Percentiles rank a stretch among this genome's conserved stretches.
Evolutionary conservation across 495 filamentous ascomycete species (phyloP).

Genomic region (Aspergillus incahuasiensis): DNA sequence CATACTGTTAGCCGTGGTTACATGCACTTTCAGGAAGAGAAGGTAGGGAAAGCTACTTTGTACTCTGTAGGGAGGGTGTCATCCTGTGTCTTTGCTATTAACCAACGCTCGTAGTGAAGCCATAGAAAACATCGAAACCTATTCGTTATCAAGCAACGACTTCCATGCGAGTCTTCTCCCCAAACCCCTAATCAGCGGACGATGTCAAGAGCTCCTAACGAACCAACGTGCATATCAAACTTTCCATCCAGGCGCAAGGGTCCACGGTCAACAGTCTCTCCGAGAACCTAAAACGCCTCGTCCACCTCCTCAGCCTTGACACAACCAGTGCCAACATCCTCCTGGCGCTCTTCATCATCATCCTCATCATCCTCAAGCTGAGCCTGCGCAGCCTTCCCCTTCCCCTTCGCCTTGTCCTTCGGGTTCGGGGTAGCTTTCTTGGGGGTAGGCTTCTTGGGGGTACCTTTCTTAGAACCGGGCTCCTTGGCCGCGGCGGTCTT

Average conservation of each 20-base stretch:
- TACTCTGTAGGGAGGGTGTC: no score
- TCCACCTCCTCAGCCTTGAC: neutral
- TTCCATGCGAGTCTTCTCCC: no score
- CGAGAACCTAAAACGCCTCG: neutral
- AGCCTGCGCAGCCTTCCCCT: neutral
- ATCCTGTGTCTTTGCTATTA: neutral
- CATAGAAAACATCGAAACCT: neutral
- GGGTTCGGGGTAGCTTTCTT: neutral
- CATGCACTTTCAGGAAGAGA: neutral
- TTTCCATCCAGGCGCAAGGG: no score
- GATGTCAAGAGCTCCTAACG: no score
- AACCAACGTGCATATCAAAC: no score
- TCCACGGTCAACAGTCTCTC: no score
- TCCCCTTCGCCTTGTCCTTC: neutral
- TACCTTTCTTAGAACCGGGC: neutral
- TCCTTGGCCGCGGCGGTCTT: neutral
- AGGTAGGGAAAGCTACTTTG: neutral
- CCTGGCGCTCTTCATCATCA: neutral
- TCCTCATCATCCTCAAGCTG: neutral
- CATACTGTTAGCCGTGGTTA: neutral
- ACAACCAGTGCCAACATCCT: neutral
- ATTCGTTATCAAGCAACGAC: neutral
- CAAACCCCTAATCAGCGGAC: neutral
- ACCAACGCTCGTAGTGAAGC: neutral
- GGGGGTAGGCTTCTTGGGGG: neutral